Base-by-base conservation (phyloP, 2,329 filamentous ascomycete species). In the Aureobasidium sp. region DNA sequence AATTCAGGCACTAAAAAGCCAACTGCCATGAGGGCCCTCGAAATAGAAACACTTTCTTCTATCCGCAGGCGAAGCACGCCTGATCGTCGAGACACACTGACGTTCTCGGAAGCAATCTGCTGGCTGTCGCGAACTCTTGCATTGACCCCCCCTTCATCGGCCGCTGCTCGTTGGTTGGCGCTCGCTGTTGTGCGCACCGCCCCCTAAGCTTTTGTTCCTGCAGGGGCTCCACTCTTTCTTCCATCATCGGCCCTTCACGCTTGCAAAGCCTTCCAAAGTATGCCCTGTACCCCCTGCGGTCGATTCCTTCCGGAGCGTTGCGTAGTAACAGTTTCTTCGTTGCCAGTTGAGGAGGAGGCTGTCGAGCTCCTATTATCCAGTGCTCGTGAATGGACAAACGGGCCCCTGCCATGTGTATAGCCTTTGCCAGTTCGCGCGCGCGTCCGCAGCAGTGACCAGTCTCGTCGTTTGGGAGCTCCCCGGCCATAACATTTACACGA, bases 181-280 rank as follows among this genome's bases (percentile, higher is more conserved):
- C 44, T 51, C 57, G 57, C 44, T 60, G 32, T 59, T 60, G 57
- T 51, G 57, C 46, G 57, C 46, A 51, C 46, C 46, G 55, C 55
- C 41, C 46, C 57, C 57, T 51, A 60, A 60, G 57, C 44, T 60
- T 59, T 51, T 51, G 60, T 62, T 55, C 60, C 60, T 62, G 60
- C 60, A 62, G 60, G 59, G 60, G 60, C 29, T 62, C 60, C 60
- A 62, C 60, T 55, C 50, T 55, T 57, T 57, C 32, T 60, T 51
- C 39, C 50, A 62, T 62, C 60, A 62, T 62, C 60, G 60, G 60
- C 41, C 60, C 50, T 62, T 48, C 43, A 44, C 43, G 36, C 46
- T 26, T 50, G 36, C 10, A 29, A 46, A 57, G 41, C 53, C 39
- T 43, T 43, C 32, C 57, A 60, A 60, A 51, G 32, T 24, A 59